A percentile compares a stretch with the other conserved stretches of the same genome.
Evolutionary conservation across 2,329 filamentous ascomycete species (phyloP).

Genomic region (Metarhizium brunneum): DNA sequence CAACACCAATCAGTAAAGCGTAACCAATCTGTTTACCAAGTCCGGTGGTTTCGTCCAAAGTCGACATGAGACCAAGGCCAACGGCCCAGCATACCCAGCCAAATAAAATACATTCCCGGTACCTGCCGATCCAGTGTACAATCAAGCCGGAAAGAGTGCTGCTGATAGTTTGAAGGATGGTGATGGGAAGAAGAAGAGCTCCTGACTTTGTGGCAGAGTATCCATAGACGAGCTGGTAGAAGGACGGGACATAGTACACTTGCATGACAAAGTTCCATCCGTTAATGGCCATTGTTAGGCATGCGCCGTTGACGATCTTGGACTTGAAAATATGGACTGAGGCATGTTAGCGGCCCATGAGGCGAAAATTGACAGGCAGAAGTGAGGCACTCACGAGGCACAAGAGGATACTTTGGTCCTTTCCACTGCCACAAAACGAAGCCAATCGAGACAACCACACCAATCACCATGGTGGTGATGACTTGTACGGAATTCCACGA

Average conservation of each 20-base stretch:
- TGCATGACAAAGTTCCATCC: conserved; percentile 52
- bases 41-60: conserved; percentile 35
- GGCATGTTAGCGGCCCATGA: background rate
- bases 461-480: conserved; percentile 43
- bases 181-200: conserved; percentile 32
- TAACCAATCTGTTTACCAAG: conserved; percentile 47
- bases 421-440: conserved; percentile 47
- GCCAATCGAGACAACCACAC: conserved; percentile 32
- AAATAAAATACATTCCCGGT: conserved; percentile 43
- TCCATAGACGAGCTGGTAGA: conserved; percentile 36
- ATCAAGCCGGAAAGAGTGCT: conserved; percentile 42
- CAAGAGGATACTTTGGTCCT: conserved; percentile 36
- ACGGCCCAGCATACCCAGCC: conserved; percentile 43
- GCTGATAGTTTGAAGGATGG: conserved; percentile 33
- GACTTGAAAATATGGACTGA: conserved; percentile 43
- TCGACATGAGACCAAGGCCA: conserved; percentile 43
- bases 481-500: conserved; percentile 46
- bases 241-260: conserved; percentile 37
- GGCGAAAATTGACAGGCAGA: conserved; percentile 8
- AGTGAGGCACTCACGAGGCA: conserved; percentile 26
- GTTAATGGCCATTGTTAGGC: conserved; percentile 47
- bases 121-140: conserved; percentile 42
- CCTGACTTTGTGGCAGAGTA: conserved; percentile 33
- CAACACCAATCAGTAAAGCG: conserved; percentile 39
- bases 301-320: conserved; percentile 43